Percentiles rank a stretch among this genome's conserved stretches.
phyloP scores from a whole-genome alignment of 73 alveolate genomes.

The Loxodes magnus region DNA sequence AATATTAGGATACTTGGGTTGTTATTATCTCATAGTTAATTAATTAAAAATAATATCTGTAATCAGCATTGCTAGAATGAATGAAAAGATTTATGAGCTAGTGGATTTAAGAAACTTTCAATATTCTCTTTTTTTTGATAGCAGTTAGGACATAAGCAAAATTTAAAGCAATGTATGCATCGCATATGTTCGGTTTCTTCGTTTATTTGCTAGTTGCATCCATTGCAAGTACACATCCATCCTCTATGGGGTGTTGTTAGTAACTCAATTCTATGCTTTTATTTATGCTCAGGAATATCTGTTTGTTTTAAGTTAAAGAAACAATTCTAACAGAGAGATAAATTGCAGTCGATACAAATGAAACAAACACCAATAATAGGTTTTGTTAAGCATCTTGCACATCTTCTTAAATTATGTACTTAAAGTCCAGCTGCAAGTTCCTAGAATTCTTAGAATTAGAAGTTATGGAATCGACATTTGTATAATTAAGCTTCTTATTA shows the following conservation, averaged over 20 bases:
- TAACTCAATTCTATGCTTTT: constrained; percentile 32
- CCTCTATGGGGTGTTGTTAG: constrained; percentile 24
- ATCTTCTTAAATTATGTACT: constrained; percentile 53
- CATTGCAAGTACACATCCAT: constrained; percentile 21
- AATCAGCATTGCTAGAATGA: too few species aligned
- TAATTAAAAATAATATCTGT: too few species aligned
- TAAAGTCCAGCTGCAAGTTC: constrained; percentile 62
- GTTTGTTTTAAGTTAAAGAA: constrained; percentile 28
- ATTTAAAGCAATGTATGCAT: constrained; percentile 36
- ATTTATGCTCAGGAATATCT: constrained; percentile 25
- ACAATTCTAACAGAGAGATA: constrained; percentile 51
- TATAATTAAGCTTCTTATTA: constrained; percentile 14
- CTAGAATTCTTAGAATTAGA: constrained; percentile 59
- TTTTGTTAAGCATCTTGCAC: constrained; percentile 61
- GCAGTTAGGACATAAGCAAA: constrained; percentile 32
- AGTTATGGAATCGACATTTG: constrained; percentile 34
- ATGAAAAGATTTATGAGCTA: too few species aligned
- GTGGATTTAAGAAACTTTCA: too few species aligned
- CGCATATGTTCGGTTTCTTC: constrained; percentile 12
- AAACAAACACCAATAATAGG: constrained; percentile 81
- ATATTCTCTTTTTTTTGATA: constrained; percentile 2
- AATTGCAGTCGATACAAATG: constrained; percentile 50
- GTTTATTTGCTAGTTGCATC: constrained; percentile 29
- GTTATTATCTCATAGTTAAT: too few species aligned
- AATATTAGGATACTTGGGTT: too few species aligned